Percentiles rank a stretch among this genome's conserved stretches.
Conservation (phyloP, 2,329 filamentous ascomycete species). For the Diplodia scrobiculata region DNA sequence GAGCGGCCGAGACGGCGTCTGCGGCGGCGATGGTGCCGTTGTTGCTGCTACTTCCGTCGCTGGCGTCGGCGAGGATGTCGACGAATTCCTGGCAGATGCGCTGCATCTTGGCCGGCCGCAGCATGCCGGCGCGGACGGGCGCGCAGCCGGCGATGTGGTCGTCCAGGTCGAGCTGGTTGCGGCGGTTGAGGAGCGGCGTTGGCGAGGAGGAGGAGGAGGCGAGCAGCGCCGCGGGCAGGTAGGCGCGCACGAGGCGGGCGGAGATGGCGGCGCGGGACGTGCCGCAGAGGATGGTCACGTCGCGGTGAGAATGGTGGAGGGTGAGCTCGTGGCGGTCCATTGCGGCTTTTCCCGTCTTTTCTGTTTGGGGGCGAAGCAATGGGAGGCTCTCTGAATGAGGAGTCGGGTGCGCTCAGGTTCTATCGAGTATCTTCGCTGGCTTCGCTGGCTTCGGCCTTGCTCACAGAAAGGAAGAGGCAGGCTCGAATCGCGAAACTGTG, state of each 20-base stretch:
- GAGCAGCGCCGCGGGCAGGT: slow-evolving; percentile 2
- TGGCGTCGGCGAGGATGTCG: slow-evolving; percentile 15
- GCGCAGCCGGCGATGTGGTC: slow-evolving; percentile 8
- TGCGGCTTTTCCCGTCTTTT: not conserved
- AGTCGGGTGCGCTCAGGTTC: not conserved
- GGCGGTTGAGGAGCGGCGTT: slow-evolving; percentile 1
- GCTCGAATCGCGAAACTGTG: not conserved
- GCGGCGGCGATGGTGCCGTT: not conserved
- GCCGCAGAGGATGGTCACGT: slow-evolving; percentile 3
- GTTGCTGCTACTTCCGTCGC: not conserved
- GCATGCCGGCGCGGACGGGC: not conserved
- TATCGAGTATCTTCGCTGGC: not conserved
- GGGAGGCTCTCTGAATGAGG: not conserved
- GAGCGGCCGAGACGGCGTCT: not conserved
- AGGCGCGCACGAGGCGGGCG: slow-evolving; percentile 11
- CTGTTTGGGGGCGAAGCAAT: not conserved
- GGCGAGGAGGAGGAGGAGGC: not conserved
- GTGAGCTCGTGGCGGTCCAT: slow-evolving; percentile 12
- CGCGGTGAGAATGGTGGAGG: slow-evolving; percentile 19
- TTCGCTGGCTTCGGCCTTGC: not conserved
- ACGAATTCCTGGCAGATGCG: not conserved
- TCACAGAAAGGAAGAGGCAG: not conserved
- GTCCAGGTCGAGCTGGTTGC: slow-evolving; percentile 21
- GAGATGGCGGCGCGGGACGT: slow-evolving; percentile 6
- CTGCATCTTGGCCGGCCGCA: not conserved